phyloP scores from a whole-genome alignment of 176 grass and related monocot genomes.

The Phyllostachys edulis region DNA sequence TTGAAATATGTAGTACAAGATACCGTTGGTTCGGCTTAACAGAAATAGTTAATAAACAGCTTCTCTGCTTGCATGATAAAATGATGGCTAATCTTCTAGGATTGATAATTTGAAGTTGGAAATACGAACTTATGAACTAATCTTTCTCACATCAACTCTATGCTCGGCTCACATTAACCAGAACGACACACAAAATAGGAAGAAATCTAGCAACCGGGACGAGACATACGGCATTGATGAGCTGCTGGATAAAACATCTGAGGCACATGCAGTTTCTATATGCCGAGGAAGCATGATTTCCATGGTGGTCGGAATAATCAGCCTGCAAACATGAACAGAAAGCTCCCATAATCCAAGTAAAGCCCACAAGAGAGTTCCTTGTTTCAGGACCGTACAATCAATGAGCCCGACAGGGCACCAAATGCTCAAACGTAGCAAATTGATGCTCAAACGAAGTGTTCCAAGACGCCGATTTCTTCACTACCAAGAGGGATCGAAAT shows the following conservation, averaged over 20 bases:
- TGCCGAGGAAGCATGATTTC: conserved; percentile 33
- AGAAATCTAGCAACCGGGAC: background rate
- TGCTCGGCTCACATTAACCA: background rate
- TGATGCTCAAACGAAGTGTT: background rate
- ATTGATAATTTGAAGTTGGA: background rate
- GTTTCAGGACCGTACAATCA: background rate
- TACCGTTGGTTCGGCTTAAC: background rate
- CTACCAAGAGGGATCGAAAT: background rate
- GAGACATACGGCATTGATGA: conserved; percentile 62
- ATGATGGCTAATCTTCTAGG: background rate
- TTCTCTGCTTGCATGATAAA: background rate
- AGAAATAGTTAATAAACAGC: background rate
- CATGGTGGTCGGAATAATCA: conserved; percentile 59
- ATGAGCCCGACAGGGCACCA: background rate
- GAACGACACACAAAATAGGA: background rate
- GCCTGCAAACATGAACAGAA: conserved; percentile 74
- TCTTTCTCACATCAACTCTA: background rate
- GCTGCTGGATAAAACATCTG: conserved; percentile 77
- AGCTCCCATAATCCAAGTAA: conserved; percentile 65
- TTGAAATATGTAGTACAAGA: background rate
- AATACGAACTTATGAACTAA: background rate
- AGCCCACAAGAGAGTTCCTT: conserved; percentile 20
- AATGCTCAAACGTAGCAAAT: background rate
- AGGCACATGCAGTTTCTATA: conserved; percentile 72
- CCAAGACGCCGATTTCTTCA: background rate